Evolutionary conservation across 2,329 filamentous ascomycete genomes (phyloP), one percentile per base, ranked within the genome.

Genomic region (Neofusicoccum cordaticola): DNA sequence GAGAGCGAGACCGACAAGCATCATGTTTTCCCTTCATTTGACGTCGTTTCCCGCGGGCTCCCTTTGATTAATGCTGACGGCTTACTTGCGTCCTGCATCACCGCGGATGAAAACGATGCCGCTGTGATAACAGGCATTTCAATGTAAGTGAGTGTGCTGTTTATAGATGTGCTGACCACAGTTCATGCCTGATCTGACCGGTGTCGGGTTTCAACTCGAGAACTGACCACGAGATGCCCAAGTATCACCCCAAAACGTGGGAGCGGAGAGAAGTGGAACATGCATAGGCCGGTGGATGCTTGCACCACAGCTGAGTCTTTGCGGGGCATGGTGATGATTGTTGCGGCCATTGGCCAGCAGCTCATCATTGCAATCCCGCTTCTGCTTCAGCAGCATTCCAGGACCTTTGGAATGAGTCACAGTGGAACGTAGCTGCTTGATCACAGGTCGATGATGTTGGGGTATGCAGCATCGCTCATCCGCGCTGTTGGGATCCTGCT

Each of bases 121-220:
- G 17, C 34, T 37, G 42, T 47, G 31, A 47, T 35, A 27, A 19
- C n/a, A 41, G 27, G 9, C 13, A 17, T 47, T 19, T 7, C 9
- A n/a, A 31, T n/a, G 42, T 60, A 44, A 35, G 22, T 37, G 31
- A 12, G 22, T 35, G 31, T 35, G 34, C 53, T 34, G 53, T 58
- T 44, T 58, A 58, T 58, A 58, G 53, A 9, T 22, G 22, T 15
- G 56, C 56, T 60, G 56, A 60, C 56, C 41, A 35, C 15, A 34
- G 41, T 34, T 60, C 41, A 45, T 37, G 56, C 56, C 53, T 58
- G 31, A 60, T n/a, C 56, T 37, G 41, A 47, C 27, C 2, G 56
- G 22, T 11, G 9, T 47, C 42, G 39, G 41, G 41, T 41, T 41
- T n/a, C 52, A 56, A n/a, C 19, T 13, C 31, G 27, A 37, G 31